Percentiles rank a stretch among this genome's conserved stretches.
Evolutionary conservation across 495 filamentous ascomycete species (phyloP).

Genomic region (Hyaloscypha finlandica): DNA sequence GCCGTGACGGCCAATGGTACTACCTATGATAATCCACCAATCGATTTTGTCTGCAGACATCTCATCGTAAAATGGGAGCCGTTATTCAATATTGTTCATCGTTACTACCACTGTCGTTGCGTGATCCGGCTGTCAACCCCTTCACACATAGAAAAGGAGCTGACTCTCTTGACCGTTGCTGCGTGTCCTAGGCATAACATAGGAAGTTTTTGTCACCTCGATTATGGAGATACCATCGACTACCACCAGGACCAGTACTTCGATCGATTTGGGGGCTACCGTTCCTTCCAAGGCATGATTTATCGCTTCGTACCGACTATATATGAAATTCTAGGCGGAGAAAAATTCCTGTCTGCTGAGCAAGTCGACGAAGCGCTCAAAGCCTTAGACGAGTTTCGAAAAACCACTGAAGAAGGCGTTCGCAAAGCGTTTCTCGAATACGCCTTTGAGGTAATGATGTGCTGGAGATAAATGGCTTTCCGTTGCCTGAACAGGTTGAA

Average conservation of each 20-base stretch:
- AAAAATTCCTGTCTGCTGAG: background rate
- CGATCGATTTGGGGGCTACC: conserved; percentile 6
- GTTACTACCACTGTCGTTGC: conserved; percentile 13
- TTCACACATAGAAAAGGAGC: background rate
- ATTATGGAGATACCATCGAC: conserved; percentile 14
- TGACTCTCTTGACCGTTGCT: background rate
- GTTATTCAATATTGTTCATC: conserved; percentile 6
- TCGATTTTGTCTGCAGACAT: conserved; percentile 11
- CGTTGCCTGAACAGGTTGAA: conserved; percentile 1
- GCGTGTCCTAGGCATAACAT: background rate
- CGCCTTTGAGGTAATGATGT: conserved; percentile 12
- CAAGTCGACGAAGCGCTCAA: background rate
- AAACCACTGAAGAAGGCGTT: background rate
- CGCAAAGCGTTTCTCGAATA: conserved; percentile 3
- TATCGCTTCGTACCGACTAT: background rate
- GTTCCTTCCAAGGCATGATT: conserved; percentile 12
- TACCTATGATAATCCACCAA: conserved; percentile 2
- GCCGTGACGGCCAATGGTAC: background rate
- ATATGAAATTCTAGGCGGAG: background rate
- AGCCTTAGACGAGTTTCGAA: background rate
- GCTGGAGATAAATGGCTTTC: conserved; percentile 1
- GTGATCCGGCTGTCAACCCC: conserved; percentile 8
- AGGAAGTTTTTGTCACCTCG: background rate
- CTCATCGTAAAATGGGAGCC: conserved; percentile 18
- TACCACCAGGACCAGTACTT: conserved; percentile 11